phyloP scores from a whole-genome alignment of 768 basidiomycete genomes.

The Tremella fuciformis region DNA sequence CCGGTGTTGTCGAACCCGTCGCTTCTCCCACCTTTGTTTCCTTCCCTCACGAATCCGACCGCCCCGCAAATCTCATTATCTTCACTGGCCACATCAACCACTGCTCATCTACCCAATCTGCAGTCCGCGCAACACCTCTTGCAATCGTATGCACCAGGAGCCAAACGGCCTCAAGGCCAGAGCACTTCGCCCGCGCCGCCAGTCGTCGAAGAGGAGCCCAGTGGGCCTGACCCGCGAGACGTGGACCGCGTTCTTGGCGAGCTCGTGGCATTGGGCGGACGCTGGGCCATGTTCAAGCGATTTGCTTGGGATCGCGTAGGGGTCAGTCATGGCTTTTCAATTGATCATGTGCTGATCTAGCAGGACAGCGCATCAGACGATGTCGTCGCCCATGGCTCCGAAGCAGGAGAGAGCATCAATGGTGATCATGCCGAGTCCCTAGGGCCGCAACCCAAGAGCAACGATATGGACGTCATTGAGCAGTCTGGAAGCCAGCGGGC shows the following conservation, averaged over 20 bases:
- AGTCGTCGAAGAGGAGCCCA: slow-evolving; percentile 52
- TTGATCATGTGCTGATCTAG: not conserved
- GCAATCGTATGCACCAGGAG: slow-evolving; percentile 47
- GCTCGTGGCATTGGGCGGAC: slow-evolving; percentile 78
- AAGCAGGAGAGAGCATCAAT: not conserved
- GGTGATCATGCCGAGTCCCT: not conserved
- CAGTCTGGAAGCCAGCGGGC: slow-evolving; percentile 53
- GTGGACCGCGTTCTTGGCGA: slow-evolving; percentile 88
- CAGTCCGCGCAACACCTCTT: slow-evolving; percentile 42
- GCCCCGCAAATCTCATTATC: slow-evolving; percentile 29
- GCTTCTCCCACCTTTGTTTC: slow-evolving; percentile 34
- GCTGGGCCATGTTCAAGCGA: slow-evolving; percentile 86
- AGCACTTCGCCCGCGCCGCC: slow-evolving; percentile 10
- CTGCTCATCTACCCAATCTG: slow-evolving; percentile 41
- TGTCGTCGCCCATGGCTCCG: too few species aligned
- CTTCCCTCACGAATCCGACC: slow-evolving; percentile 32
- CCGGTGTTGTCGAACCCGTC: slow-evolving; percentile 40
- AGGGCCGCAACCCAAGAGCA: too few species aligned
- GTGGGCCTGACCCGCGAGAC: slow-evolving; percentile 75
- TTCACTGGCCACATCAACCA: slow-evolving; percentile 35
- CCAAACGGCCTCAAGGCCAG: slow-evolving; percentile 14
- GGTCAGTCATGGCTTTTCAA: slow-evolving; percentile 54
- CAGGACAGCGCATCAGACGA: slow-evolving; percentile 7
- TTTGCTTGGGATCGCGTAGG: slow-evolving; percentile 74
- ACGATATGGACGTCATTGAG: slow-evolving; percentile 33